These are phyloP conservation scores for Peniophora sp. DNA, from an alignment of 1,284 basidiomycete species.

Conservation along the genomic window DNA sequence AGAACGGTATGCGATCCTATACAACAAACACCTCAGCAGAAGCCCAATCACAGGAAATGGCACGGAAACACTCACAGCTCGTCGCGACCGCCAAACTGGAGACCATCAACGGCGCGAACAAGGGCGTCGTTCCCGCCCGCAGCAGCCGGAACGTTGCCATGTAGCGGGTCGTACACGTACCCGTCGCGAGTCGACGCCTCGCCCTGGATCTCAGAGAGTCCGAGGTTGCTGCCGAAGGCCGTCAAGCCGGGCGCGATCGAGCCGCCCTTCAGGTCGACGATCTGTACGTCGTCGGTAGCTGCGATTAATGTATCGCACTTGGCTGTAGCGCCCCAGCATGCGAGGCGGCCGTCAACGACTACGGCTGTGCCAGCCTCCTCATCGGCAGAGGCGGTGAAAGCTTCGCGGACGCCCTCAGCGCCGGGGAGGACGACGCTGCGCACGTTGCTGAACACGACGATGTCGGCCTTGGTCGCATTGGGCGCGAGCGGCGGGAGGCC, in stretches of 20 bases:
- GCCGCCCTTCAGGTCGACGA: constrained; percentile 28
- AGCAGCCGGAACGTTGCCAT: constrained; percentile 29
- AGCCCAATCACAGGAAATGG: no score
- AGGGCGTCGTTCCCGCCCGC: constrained; percentile 33
- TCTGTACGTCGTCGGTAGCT: constrained; percentile 3
- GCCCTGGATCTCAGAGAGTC: constrained; percentile 27
- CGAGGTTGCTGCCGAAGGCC: constrained; percentile 26
- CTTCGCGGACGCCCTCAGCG: constrained; percentile 10
- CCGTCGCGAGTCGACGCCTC: constrained; percentile 40
- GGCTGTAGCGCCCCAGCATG: constrained; percentile 1
- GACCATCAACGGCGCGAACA: constrained; percentile 65
- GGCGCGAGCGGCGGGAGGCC: constrained; percentile 57
- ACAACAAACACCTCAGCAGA: neutral
- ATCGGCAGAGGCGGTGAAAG: constrained; percentile 12
- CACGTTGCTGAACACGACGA: constrained; percentile 56
- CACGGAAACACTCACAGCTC: constrained; percentile 48
- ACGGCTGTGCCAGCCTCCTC: neutral
- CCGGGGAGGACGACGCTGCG: constrained; percentile 29
- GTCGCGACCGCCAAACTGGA: constrained; percentile 66
- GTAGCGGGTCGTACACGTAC: constrained; percentile 14
- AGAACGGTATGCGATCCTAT: constrained; percentile 26
- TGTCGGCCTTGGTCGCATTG: constrained; percentile 20
- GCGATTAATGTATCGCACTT: constrained; percentile 11
- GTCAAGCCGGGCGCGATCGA: constrained; percentile 34
- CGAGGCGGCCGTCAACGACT: neutral